These are phyloP conservation scores for Colletotrichum sp. DNA, from an alignment of 2,329 filamentous ascomycete genomes.

Conservation along the genomic window DNA sequence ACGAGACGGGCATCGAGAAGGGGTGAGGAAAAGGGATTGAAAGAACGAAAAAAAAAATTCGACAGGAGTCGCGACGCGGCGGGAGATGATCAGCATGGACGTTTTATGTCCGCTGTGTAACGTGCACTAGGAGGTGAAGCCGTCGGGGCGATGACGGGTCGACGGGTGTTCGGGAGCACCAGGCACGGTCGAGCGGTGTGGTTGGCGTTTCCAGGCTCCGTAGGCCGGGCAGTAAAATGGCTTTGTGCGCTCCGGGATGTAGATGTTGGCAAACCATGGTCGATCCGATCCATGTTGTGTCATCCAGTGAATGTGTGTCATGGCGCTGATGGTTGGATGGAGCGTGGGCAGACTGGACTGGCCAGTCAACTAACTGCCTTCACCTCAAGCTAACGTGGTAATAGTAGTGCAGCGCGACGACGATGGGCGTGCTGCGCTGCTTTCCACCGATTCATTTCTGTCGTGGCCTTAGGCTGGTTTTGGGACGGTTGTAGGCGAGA, in stretches of 20 bases:
- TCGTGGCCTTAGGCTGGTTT: background rate
- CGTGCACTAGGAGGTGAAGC: background rate
- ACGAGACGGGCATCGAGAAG: background rate
- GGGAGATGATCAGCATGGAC: background rate
- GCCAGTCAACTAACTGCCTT: background rate
- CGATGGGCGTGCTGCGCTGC: background rate
- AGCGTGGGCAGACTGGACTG: background rate
- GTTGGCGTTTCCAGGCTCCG: background rate
- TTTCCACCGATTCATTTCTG: background rate
- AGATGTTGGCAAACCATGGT: background rate
- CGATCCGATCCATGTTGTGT: constrained; percentile 3
- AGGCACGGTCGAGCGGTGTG: background rate
- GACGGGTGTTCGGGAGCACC: constrained; percentile 9
- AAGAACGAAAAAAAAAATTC: background rate
- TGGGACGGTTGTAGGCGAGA: background rate
- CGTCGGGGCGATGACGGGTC: background rate
- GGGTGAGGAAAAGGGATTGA: background rate
- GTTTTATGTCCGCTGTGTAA: background rate
- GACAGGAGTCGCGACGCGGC: background rate
- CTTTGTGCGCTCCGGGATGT: background rate
- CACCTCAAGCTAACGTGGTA: background rate
- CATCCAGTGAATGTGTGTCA: background rate
- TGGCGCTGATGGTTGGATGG: background rate
- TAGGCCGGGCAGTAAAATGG: background rate
- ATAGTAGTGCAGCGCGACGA: background rate